phyloP scores from a whole-genome alignment of 306 rosid genomes.

The Pyrus betulifolia region DNA sequence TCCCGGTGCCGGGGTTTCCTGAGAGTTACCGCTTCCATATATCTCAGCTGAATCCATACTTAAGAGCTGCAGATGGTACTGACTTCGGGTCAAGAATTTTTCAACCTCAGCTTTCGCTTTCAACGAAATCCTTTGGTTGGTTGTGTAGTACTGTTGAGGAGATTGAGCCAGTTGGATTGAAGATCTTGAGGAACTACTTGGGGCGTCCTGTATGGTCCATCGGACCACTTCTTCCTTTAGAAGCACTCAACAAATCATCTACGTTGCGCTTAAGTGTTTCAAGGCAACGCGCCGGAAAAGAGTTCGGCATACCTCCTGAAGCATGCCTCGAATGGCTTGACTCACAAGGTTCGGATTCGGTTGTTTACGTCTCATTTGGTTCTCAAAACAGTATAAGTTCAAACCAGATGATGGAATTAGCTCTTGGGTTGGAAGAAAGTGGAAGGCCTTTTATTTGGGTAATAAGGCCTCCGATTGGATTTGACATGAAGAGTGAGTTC shows the following conservation, averaged over 20 bases:
- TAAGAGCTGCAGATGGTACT: constrained; percentile 47
- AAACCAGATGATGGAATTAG: constrained; percentile 62
- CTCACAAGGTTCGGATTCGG: constrained; percentile 27
- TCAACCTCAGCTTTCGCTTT: constrained; percentile 19
- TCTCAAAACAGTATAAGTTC: constrained; percentile 67
- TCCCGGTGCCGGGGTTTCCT: constrained; percentile 54
- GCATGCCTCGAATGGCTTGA: constrained; percentile 51
- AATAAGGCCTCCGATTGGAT: constrained; percentile 63
- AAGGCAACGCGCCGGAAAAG: constrained; percentile 36
- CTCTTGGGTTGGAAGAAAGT: constrained; percentile 58
- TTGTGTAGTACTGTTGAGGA: constrained; percentile 59
- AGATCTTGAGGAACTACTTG: constrained; percentile 35
- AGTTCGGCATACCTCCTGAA: constrained; percentile 36
- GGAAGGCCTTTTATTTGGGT: constrained; percentile 58
- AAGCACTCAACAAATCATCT: constrained; percentile 1
- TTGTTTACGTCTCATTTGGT: constrained; percentile 71
- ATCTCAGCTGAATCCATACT: constrained; percentile 36
- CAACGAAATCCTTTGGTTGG: constrained; percentile 51
- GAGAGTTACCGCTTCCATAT: constrained; percentile 34
- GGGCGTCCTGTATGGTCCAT: constrained; percentile 34
- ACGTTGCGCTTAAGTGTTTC: constrained; percentile 3
- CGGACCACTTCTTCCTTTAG: constrained; percentile 47
- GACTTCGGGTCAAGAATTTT: constrained; percentile 52
- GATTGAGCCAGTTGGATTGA: constrained; percentile 51
- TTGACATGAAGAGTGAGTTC: constrained; percentile 42